These are phyloP conservation scores for Phytophthora tentaculata DNA, from an alignment of 352 stramenopile genomes.

Conservation along the genomic window DNA sequence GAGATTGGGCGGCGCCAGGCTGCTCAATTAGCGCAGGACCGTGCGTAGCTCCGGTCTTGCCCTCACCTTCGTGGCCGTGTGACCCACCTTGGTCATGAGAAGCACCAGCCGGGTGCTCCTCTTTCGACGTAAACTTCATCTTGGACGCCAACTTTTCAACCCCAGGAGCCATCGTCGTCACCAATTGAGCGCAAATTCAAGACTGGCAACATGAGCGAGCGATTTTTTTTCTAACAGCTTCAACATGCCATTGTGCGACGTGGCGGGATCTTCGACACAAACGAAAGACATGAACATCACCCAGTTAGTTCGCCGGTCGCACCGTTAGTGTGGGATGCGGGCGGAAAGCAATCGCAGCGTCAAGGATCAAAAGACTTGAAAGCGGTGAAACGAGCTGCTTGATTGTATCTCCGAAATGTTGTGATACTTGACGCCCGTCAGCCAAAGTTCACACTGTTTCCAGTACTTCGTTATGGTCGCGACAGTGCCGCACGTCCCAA, in stretches of 20 bases:
- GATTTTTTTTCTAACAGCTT: slow-evolving; percentile 1
- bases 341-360: too few species aligned
- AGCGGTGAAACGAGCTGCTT: too few species aligned
- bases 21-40: slow-evolving; percentile 47
- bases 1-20: slow-evolving; percentile 35
- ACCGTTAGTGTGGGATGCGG: slow-evolving; percentile 5
- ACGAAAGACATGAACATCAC: too few species aligned
- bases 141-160: slow-evolving; percentile 19
- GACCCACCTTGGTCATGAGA: slow-evolving; percentile 6
- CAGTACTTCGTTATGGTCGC: too few species aligned
- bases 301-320: neutral
- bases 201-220: neutral
- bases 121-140: slow-evolving; percentile 23
- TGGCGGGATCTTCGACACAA: slow-evolving; percentile 2
- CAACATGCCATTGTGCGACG: slow-evolving; percentile 6
- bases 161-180: slow-evolving; percentile 19
- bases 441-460: too few species aligned
- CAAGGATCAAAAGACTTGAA: too few species aligned
- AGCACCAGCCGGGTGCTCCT: slow-evolving; percentile 12
- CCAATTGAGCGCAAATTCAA: slow-evolving; percentile 11
- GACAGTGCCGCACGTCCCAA: slow-evolving; percentile 2
- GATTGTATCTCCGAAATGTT: too few species aligned
- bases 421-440: too few species aligned
- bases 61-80: slow-evolving; percentile 19
- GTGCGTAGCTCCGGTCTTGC: slow-evolving; percentile 23